Percentiles rank a stretch among this genome's conserved stretches.
phyloP scores from a whole-genome alignment of 768 basidiomycete genomes.

The Termitomyces sp. region DNA sequence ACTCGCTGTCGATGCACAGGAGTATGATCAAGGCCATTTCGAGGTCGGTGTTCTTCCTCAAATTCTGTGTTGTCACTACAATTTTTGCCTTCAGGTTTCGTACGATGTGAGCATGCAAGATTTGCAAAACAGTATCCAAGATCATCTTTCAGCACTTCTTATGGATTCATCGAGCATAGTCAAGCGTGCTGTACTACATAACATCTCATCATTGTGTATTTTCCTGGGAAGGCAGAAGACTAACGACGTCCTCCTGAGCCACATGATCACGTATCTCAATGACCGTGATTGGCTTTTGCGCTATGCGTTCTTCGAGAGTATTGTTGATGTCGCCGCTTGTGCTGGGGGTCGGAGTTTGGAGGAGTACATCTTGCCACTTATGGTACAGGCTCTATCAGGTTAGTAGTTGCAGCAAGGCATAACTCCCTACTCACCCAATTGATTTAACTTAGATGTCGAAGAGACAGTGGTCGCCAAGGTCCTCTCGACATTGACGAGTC shows the following conservation, averaged over 20 bases:
- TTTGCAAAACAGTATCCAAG: conserved; percentile 80
- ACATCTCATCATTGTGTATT: conserved; percentile 86
- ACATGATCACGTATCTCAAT: conserved; percentile 80
- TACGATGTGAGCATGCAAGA: conserved; percentile 88
- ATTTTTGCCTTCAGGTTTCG: conserved; percentile 62
- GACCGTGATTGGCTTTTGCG: conserved; percentile 92
- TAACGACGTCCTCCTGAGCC: conserved; percentile 90
- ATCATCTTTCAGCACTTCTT: conserved; percentile 81
- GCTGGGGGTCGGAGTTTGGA: conserved; percentile 90
- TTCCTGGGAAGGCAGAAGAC: conserved; percentile 93
- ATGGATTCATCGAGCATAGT: conserved; percentile 88
- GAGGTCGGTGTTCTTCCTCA: conserved; percentile 48
- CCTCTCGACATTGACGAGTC: conserved; percentile 78
- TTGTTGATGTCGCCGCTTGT: conserved; percentile 93
- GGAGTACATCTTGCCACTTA: conserved; percentile 94
- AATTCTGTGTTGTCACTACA: neutral
- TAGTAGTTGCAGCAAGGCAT: conserved; percentile 13
- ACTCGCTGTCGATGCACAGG: conserved; percentile 58
- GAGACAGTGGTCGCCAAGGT: conserved; percentile 93
- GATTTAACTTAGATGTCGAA: conserved; percentile 69
- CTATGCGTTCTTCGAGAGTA: conserved; percentile 91
- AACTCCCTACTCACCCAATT: neutral
- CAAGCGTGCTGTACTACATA: conserved; percentile 84
- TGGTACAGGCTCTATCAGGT: conserved; percentile 96
- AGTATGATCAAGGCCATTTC: conserved; percentile 75